phyloP scores from a whole-genome alignment of 2,329 filamentous ascomycete genomes.

The Clonostachys solani region DNA sequence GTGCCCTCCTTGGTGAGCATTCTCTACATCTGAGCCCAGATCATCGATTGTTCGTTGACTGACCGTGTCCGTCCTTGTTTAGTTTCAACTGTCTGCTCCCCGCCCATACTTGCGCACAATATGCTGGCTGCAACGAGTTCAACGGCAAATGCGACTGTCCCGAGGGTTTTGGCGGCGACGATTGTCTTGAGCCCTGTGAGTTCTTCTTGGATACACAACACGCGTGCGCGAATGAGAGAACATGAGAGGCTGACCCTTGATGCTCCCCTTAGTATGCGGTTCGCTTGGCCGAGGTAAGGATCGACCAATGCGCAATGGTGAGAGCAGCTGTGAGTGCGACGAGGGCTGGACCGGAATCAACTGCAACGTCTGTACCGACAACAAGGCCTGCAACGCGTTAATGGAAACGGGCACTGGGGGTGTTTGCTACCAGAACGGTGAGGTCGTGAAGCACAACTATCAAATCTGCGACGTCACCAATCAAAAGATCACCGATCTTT shows the following conservation, averaged over 20 bases:
- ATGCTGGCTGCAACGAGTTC: constrained; percentile 79
- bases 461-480: constrained; percentile 99
- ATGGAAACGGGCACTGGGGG: constrained; percentile 80
- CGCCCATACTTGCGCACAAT: constrained; percentile 88
- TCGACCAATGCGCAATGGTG: constrained; percentile 68
- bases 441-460: constrained; percentile 90
- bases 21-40: not conserved
- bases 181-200: constrained; percentile 79
- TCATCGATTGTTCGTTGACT: constrained; percentile 2
- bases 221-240: not conserved
- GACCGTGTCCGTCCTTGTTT: constrained; percentile 12
- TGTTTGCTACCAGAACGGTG: constrained; percentile 86
- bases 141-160: constrained; percentile 94
- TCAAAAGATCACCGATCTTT: constrained; percentile 81
- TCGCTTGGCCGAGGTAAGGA: constrained; percentile 79
- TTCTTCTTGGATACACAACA: not conserved
- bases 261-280: constrained; percentile 61
- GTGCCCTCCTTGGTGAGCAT: constrained; percentile 69
- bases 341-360: constrained; percentile 97
- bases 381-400: constrained; percentile 81
- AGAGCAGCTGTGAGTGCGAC: constrained; percentile 73
- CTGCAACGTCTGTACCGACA: constrained; percentile 87
- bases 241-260: not conserved
- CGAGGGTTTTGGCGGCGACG: constrained; percentile 87
- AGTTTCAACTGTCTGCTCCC: constrained; percentile 98